phyloP scores from a whole-genome alignment of 129 eudicot genomes.

The Logfia minima region DNA sequence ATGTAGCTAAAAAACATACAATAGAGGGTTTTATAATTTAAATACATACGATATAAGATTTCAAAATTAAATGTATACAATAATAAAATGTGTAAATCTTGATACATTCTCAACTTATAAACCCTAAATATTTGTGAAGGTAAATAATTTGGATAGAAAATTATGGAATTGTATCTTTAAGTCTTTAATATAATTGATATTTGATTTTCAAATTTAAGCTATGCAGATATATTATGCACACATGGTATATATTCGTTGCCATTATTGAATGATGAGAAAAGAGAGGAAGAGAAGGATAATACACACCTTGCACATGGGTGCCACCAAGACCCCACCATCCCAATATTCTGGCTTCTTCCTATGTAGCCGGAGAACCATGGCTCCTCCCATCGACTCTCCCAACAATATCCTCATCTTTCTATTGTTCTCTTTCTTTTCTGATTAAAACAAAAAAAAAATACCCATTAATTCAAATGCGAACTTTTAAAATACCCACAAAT shows the following conservation, averaged over 20 bases:
- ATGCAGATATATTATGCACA: not conserved
- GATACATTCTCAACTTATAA: too few relatives aligned
- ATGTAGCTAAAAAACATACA: too few relatives aligned
- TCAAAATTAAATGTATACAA: too few relatives aligned
- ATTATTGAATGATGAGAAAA: not conserved
- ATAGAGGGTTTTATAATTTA: too few relatives aligned
- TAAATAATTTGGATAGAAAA: too few relatives aligned
- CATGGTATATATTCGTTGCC: conserved; percentile 14
- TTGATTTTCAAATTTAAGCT: too few relatives aligned
- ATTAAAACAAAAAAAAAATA: not conserved
- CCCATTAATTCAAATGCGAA: conserved; percentile 3
- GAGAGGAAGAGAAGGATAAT: not conserved
- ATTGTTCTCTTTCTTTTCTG: conserved; percentile 66
- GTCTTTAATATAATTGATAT: not conserved
- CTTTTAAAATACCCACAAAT: not conserved
- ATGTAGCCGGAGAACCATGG: conserved; percentile 67
- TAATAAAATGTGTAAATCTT: too few relatives aligned
- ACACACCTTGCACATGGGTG: conserved; percentile 96
- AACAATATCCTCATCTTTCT: conserved; percentile 62
- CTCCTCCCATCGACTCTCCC: conserved; percentile 99
- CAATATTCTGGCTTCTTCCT: conserved; percentile 76
- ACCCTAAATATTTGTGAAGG: too few relatives aligned
- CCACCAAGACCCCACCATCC: conserved; percentile 90
- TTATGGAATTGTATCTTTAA: too few relatives aligned
- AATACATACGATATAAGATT: too few relatives aligned